phyloP scores from a whole-genome alignment of 495 filamentous ascomycete genomes.

The Penicillium daleae region DNA sequence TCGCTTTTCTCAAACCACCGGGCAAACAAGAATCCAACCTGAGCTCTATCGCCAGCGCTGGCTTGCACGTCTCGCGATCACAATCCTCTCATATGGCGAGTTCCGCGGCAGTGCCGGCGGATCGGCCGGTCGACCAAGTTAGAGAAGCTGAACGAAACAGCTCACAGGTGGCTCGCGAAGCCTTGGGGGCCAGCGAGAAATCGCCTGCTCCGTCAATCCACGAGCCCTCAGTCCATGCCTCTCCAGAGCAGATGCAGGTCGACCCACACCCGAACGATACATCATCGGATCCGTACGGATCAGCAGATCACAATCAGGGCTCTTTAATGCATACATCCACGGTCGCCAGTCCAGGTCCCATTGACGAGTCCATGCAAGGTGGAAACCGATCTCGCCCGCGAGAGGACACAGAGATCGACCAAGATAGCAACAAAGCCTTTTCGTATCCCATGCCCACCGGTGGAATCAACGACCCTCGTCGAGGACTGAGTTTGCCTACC shows the following conservation, averaged over 20 bases:
- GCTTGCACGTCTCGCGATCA: conserved; percentile 50
- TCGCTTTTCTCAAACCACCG: conserved; percentile 41
- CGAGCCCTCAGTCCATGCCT: conserved; percentile 35
- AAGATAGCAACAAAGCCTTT: conserved; percentile 56
- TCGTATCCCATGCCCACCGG: conserved; percentile 56
- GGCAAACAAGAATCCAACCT: conserved; percentile 48
- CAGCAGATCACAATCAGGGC: conserved; percentile 33
- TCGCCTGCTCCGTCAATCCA: conserved; percentile 34
- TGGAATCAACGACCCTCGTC: conserved; percentile 51
- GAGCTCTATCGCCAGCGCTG: conserved; percentile 51
- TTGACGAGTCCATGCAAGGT: conserved; percentile 52
- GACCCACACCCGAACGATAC: conserved; percentile 40
- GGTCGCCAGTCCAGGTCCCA: conserved; percentile 52
- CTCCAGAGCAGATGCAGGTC: conserved; percentile 51
- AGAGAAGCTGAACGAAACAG: conserved; percentile 44
- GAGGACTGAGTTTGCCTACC: conserved; percentile 78
- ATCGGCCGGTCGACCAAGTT: conserved; percentile 41
- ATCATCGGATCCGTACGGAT: conserved; percentile 37
- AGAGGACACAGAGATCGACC: conserved; percentile 43
- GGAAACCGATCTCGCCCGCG: conserved; percentile 43
- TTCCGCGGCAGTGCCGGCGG: conserved; percentile 31
- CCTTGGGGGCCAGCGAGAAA: conserved; percentile 48
- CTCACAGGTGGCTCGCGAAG: conserved; percentile 50
- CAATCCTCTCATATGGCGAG: conserved; percentile 40
- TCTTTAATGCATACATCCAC: conserved; percentile 48